Conservation (phyloP, 352 stramenopile species). For the Globisporangium sylvaticum region DNA sequence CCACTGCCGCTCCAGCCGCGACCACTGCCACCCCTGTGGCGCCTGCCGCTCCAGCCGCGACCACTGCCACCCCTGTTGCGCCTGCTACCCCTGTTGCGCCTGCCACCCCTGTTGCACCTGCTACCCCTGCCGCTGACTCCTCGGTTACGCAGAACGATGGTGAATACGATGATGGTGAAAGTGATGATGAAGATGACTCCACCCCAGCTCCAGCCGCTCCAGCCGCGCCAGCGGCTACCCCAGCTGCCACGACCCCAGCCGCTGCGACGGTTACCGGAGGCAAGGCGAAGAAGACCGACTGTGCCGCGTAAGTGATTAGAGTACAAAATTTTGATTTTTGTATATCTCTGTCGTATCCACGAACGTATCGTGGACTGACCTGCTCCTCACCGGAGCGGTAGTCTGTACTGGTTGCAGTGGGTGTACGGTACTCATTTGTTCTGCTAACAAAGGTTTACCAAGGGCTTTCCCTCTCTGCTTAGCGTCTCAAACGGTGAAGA, state of each 20-base stretch:
- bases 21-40: neutral
- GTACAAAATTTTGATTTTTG: constrained; percentile 18
- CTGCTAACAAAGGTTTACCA: constrained; percentile 8
- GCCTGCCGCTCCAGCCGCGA: too few species aligned
- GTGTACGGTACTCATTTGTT: constrained; percentile 13
- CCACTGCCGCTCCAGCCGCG: neutral
- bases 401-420: neutral
- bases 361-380: too few species aligned
- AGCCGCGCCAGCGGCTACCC: neutral
- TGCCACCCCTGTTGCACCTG: too few species aligned
- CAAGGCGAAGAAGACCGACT: constrained; percentile 5
- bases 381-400: too few species aligned
- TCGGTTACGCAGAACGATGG: neutral
- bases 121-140: neutral
- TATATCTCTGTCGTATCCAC: constrained; percentile 4
- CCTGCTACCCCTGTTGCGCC: too few species aligned
- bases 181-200: neutral
- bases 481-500: too few species aligned
- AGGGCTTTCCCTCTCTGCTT: constrained; percentile 1
- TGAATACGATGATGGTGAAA: too few species aligned
- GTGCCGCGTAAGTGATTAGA: constrained; percentile 9
- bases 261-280: neutral
- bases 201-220: neutral
- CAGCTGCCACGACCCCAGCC: neutral
- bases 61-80: neutral